Evolutionary conservation across 2,329 filamentous ascomycete species (phyloP).

Genomic region (Colletotrichum musae): DNA sequence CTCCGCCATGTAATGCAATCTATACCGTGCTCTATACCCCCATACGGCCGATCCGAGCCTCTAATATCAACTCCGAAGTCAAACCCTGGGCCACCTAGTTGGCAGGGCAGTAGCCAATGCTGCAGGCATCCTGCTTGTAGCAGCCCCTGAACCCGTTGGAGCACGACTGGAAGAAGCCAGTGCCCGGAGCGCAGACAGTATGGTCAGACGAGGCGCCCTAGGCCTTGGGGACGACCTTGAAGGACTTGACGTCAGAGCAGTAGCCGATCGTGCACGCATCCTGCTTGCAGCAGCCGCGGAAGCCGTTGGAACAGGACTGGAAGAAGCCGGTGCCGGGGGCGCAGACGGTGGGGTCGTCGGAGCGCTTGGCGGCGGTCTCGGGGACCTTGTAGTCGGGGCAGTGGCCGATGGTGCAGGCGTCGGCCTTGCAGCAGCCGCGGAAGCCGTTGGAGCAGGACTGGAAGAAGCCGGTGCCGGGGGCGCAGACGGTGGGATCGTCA

Average conservation of each 20-base stretch:
- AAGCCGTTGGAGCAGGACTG: slow-evolving; percentile 28
- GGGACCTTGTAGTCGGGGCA: slow-evolving; percentile 13
- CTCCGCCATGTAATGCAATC: slow-evolving; percentile 15
- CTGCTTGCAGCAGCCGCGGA: slow-evolving; percentile 30
- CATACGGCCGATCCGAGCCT: too few relatives aligned
- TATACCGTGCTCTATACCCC: not conserved
- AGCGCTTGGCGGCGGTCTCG: not conserved
- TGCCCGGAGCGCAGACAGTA: slow-evolving; percentile 32
- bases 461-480: slow-evolving; percentile 30
- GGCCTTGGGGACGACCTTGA: slow-evolving; percentile 23
- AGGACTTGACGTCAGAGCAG: slow-evolving; percentile 36
- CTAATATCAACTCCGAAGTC: not conserved
- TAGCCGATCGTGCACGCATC: slow-evolving; percentile 34
- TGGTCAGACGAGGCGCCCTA: slow-evolving; percentile 15
- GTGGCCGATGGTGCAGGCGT: slow-evolving; percentile 30
- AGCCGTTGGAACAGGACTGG: slow-evolving; percentile 33
- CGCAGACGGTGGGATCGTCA: slow-evolving; percentile 24
- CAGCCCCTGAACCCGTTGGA: slow-evolving; percentile 36
- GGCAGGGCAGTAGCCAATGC: slow-evolving; percentile 24
- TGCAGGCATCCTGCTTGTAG: slow-evolving; percentile 35
- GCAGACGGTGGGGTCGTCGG: slow-evolving; percentile 18
- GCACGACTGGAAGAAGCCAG: slow-evolving; percentile 38
- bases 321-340: slow-evolving; percentile 33
- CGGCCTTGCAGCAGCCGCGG: slow-evolving; percentile 32
- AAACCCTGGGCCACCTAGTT: slow-evolving; percentile 6